Evolutionary conservation across 1,284 basidiomycete genomes (phyloP), one percentile per base, ranked within the genome.

Genomic region (Trichosporon sp.): DNA sequence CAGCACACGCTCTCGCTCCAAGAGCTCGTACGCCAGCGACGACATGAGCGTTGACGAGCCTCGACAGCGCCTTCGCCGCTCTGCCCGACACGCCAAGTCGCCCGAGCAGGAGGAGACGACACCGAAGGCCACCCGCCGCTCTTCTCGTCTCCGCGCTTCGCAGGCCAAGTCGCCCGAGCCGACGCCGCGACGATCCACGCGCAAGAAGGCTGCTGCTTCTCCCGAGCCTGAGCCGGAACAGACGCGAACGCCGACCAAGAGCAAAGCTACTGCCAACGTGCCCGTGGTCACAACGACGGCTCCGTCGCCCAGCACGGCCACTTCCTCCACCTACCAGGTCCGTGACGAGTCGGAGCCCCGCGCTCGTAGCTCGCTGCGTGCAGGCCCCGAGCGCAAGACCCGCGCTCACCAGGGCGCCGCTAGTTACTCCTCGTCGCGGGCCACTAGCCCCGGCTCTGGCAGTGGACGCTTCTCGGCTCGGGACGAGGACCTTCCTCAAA

Each of bases 401-500:
- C 65, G 78, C 40, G 67, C 71, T 25, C 78, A 80, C 69, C 66
- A 66, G n/a, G 73, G 74, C 13, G 73, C 77, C 0, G 75, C 76
- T 6, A 71, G 63, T 56, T 75, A 72, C 58, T 52, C 61, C 46
- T 67, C 66, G 23, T 76, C 74, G 23, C 69, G 76, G 40, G 73
- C 74, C 1, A 72, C 71, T 6, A 71, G 73, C 19, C 74, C 77
- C 11, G 64, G 60, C 8, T 46, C 44, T 19, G n/a, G 34, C 34
- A 34, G 58, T n/a, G 78, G 78, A 25, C 68, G 78, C 29, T 79
- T 73, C 65, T 80, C 78, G 0, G 78, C 78, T 6, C 71, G 70
- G 25, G 78, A 80, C 29, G 78, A 80, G 65, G 78, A 80, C 67
- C 65, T 80, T 56, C 77, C 77, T 2, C 68, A 72, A 37, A 74